Base-by-base conservation (phyloP, 306 rosid genomes). In the Prunus mume region DNA sequence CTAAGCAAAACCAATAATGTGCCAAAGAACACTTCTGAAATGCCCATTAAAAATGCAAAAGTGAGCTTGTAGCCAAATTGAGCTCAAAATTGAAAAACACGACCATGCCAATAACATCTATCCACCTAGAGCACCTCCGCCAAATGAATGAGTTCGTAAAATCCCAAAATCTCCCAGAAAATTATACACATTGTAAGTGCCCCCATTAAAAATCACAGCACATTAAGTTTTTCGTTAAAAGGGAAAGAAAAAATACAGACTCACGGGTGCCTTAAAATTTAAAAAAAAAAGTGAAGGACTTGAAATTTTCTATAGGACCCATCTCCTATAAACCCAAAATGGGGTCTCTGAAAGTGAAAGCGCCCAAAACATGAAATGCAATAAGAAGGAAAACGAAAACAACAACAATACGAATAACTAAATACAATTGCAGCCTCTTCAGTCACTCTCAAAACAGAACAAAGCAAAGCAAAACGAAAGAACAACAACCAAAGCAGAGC, bases 251-350 rank as follows among this genome's bases (percentile, higher is more conserved):
- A 55, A 19, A 13, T 12, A 27, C 0, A 49, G 3, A 68, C 45
- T 45, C 58, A 30, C 12, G 61, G 50, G 75, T n/a, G 65, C 32
- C 65, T 71, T 12, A 3, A 71, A 38, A 13, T 71, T 25, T 5
- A 38, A 38, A 13, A 45, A 22, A 22, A 63, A 58, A 77, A 5
- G 77, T 38, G 11, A 3, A 49, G 24, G 14, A 63, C 72, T 68
- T 66, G 77, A 41, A 71, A 58, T 57, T 3, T 9, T 24, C 76
- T 38, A 18, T 68, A 10, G 47, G 75, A 77, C 78, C 84, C 82
- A 82, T 64, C 76, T 83, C 68, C 63, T 55, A 57, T 12, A 69
- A 69, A 65, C 66, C 75, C 65, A 6, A 72, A 80, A 81, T 43
- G 76, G 80, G 73, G 76, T 67, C 81, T 76, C 28, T 41, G 72